A percentile compares a stretch with the other conserved stretches of the same genome.
Conservation (phyloP, 139 green algal genomes). For the Spirogloea muscicola region DNA sequence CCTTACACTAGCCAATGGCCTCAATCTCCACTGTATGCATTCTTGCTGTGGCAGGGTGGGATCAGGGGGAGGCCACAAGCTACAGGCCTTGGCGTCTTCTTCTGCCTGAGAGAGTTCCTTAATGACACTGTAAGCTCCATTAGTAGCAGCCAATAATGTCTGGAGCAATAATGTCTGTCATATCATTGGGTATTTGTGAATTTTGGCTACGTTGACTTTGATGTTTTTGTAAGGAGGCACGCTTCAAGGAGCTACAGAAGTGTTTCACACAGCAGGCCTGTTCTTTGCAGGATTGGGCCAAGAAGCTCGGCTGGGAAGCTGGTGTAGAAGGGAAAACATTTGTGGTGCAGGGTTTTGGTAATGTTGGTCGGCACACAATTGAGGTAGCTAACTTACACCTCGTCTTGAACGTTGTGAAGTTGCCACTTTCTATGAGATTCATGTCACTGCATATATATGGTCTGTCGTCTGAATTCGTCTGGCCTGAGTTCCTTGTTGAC, state of each 20-base stretch:
- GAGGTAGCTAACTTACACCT: conserved; percentile 6
- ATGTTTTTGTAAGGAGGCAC: no score
- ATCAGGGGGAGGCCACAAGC: conserved; percentile 41
- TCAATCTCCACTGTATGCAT: neutral
- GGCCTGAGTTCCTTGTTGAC: no score
- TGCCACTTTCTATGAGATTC: no score
- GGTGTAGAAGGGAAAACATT: conserved; percentile 51
- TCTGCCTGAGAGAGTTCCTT: conserved; percentile 46
- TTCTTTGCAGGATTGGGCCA: conserved; percentile 9
- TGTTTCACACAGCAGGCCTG: neutral
- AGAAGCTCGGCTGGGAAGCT: conserved; percentile 1
- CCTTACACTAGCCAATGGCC: neutral
- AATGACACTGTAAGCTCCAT: no score
- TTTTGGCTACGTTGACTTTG: no score
- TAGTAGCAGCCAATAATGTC: no score
- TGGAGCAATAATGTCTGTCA: no score
- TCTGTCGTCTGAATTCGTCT: no score
- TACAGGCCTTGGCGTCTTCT: conserved; percentile 51
- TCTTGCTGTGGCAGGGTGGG: conserved; percentile 48
- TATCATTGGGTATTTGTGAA: no score
- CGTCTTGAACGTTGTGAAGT: no score
- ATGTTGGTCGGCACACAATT: conserved; percentile 44
- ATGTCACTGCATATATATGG: no score
- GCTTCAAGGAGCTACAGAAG: neutral
- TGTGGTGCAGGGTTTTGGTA: conserved; percentile 52